Percentiles rank a stretch among this genome's conserved stretches.
These are phyloP conservation scores for Microdochium paspali DNA, from an alignment of 2,329 filamentous ascomycete genomes.

Conservation along the genomic window DNA sequence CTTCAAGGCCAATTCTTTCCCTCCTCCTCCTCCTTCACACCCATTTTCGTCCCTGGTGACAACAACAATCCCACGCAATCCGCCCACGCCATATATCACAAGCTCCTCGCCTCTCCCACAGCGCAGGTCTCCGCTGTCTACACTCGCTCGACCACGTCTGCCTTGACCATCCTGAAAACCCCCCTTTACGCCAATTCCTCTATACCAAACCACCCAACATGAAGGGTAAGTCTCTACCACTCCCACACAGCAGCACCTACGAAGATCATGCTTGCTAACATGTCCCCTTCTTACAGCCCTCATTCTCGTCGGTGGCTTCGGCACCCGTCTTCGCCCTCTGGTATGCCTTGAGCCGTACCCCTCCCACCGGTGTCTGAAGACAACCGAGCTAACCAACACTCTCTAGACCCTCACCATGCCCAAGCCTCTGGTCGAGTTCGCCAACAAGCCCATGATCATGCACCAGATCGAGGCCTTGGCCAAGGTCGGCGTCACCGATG, in stretches of 20 bases:
- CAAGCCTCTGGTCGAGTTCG: slow-evolving; percentile 96
- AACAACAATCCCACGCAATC: slow-evolving; percentile 2
- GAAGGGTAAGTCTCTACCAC: slow-evolving; percentile 27
- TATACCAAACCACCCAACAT: slow-evolving; percentile 13
- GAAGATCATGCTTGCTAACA: slow-evolving; percentile 8
- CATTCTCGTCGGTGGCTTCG: slow-evolving; percentile 98
- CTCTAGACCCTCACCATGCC: slow-evolving; percentile 85
- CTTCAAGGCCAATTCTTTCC: no score
- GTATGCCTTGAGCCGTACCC: slow-evolving; percentile 43
- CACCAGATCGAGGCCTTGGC: slow-evolving; percentile 96
- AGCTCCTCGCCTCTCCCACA: neutral
- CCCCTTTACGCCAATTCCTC: neutral
- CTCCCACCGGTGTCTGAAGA: slow-evolving; percentile 1
- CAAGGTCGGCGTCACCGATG: slow-evolving; percentile 88
- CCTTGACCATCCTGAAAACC: slow-evolving; percentile 6
- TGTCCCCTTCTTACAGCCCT: slow-evolving; percentile 51
- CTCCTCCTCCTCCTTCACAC: no score
- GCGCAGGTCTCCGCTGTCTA: slow-evolving; percentile 1
- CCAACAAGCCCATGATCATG: slow-evolving; percentile 98
- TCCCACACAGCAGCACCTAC: neutral
- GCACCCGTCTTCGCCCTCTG: slow-evolving; percentile 92
- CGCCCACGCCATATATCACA: neutral
- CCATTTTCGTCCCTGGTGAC: slow-evolving; percentile 1
- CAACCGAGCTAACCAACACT: slow-evolving; percentile 11
- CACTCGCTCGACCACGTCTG: slow-evolving; percentile 5